These are phyloP conservation scores for Sporothrix curviconia DNA, from an alignment of 2,329 filamentous ascomycete species.

Conservation along the genomic window DNA sequence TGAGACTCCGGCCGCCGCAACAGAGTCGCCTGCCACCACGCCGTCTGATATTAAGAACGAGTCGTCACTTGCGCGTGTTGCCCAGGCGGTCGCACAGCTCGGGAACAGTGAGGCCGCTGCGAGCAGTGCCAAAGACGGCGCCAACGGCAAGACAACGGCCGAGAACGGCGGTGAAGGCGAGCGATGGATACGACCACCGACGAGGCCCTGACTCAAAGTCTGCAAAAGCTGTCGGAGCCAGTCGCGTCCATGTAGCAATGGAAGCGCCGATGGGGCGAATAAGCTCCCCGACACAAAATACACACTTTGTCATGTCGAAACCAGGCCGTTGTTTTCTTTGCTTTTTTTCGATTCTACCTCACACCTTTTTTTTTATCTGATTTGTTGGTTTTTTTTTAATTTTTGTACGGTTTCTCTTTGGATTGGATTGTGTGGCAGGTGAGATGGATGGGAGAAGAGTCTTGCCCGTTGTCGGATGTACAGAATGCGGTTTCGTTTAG, in stretches of 20 bases:
- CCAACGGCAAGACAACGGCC: background rate
- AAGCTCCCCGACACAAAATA: too few relatives aligned
- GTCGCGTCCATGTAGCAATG: background rate
- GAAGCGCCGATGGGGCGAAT: too few relatives aligned
- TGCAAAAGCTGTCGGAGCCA: background rate
- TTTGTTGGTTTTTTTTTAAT: background rate
- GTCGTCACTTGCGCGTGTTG: slow-evolving; percentile 41
- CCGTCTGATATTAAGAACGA: background rate
- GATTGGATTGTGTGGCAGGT: too few relatives aligned
- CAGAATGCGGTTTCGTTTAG: too few relatives aligned
- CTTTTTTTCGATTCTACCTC: background rate
- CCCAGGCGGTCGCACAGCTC: slow-evolving; percentile 37
- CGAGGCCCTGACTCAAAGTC: background rate
- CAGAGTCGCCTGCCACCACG: too few relatives aligned
- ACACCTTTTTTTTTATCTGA: background rate
- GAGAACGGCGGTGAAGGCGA: background rate
- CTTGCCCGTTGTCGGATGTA: too few relatives aligned
- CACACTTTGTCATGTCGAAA: too few relatives aligned
- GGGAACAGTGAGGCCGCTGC: slow-evolving; percentile 10
- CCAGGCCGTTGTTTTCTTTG: too few relatives aligned
- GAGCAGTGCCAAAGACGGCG: background rate
- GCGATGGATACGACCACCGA: background rate
- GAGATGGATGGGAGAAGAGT: too few relatives aligned
- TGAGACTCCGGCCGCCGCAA: background rate
- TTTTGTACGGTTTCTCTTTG: too few relatives aligned